Base-by-base conservation (phyloP, 768 basidiomycete species). In the Sporobolomyces pararoseus region DNA sequence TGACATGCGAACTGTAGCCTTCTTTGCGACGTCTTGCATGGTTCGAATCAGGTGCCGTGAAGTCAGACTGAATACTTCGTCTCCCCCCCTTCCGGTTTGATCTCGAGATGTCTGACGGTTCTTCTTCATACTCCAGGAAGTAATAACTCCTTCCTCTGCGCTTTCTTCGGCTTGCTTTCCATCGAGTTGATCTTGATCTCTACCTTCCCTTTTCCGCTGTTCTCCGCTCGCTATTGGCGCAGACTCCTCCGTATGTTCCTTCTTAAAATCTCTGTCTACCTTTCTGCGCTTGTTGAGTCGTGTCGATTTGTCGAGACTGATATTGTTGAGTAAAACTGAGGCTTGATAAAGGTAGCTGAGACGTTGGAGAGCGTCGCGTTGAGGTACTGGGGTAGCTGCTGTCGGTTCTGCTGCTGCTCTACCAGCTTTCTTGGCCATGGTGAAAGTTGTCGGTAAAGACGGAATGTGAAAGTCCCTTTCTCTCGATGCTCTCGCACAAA, bases 341-440 rank as follows among this genome's bases (percentile, higher is more conserved):
- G 72, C 72, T 32, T 74, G 72, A 50, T 67, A 91, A 42, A 92
- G 84, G 78, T 89, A 92, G 79, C 89, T 91, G 70, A 92, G 83
- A 34, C 90, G 84, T 78, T 92, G 90, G 27, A 90, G 83, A 54
- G 89, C 85, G 76, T 92, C 91, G 34, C 86, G 82, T 78, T 90
- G 89, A 16, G 82, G 75, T 37, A 88, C 82, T 0, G 72, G 46
- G 0, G 69, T 70, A 1, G 58, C n/a, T 44, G 67, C 57, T 52
- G 60, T 53, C 66, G 73, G 66, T 84, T 88, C 7, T 86, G 86
- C 79, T 23, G 85, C 84, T 64, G 84, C 84, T 76, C 84, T 86
- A 68, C 80, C 80, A 74, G 77, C 78, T 72, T 87, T 88, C 80
- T 89, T 90, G 25, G 81, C 88, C 89, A 90, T 90, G 21, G 4